Conservation (phyloP, 176 grass and related monocot species). For the Poa annua region DNA sequence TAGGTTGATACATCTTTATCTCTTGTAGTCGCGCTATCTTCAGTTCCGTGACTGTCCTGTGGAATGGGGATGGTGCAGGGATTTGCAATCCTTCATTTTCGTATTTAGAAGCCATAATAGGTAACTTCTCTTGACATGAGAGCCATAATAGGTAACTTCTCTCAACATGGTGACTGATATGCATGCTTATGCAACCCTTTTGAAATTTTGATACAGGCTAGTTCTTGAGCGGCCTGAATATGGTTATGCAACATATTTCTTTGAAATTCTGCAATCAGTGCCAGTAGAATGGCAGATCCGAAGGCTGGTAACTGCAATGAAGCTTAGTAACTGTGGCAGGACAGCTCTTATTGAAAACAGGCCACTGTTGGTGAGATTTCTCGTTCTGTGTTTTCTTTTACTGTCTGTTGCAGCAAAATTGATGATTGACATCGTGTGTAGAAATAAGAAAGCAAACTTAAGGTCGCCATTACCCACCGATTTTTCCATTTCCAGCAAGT, state of each 20-base stretch:
- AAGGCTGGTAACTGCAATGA: slow-evolving; percentile 83
- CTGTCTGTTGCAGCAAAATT: not conserved
- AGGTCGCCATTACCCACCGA: not conserved
- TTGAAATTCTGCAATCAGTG: slow-evolving; percentile 72
- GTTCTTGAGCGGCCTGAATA: slow-evolving; percentile 97
- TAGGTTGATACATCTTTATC: slow-evolving; percentile 41
- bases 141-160: slow-evolving; percentile 74
- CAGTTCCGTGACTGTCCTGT: slow-evolving; percentile 72
- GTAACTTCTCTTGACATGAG: no score
- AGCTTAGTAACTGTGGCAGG: slow-evolving; percentile 77
- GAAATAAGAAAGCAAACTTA: not conserved
- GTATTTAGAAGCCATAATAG: slow-evolving; percentile 85
- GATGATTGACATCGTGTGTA: not conserved
- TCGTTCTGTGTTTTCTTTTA: not conserved
- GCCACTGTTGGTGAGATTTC: slow-evolving; percentile 63
- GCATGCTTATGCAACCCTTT: not conserved
- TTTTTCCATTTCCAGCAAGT: not conserved
- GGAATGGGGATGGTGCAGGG: slow-evolving; percentile 99
- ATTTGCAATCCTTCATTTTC: slow-evolving; percentile 93
- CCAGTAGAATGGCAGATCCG: slow-evolving; percentile 83
- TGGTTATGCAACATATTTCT: slow-evolving; percentile 95
- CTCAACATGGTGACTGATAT: no score
- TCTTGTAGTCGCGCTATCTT: slow-evolving; percentile 74
- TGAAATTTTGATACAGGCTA: slow-evolving; percentile 54
- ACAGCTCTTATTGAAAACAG: slow-evolving; percentile 84